A percentile compares a stretch with the other conserved stretches of the same genome.
These are phyloP conservation scores for Cryptosporidium viatorum DNA, from an alignment of 169 alveolate species.

Conservation along the genomic window DNA sequence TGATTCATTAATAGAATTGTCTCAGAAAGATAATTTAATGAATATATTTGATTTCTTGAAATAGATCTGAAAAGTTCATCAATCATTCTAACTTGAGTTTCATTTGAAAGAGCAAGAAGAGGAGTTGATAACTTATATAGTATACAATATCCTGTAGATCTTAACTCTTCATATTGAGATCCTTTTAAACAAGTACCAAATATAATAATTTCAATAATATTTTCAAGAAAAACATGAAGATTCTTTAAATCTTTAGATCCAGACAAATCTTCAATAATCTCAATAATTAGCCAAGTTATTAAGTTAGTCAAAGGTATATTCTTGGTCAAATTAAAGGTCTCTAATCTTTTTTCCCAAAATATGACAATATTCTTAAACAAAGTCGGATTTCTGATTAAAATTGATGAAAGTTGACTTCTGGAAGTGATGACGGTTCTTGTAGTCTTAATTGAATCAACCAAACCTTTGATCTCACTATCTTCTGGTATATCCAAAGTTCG, in stretches of 20 bases:
- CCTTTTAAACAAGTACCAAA: conserved; percentile 45
- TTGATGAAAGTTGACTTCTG: conserved; percentile 12
- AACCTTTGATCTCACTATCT: conserved; percentile 24
- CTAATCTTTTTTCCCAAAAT: conserved; percentile 39
- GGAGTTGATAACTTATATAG: conserved; percentile 38
- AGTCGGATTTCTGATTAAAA: conserved; percentile 29
- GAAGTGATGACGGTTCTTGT: conserved; percentile 36
- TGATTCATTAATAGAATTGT: conserved; percentile 39
- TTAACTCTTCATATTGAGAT: conserved; percentile 56
- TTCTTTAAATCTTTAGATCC: conserved; percentile 18
- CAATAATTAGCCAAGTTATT: conserved; percentile 62
- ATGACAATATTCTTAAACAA: conserved; percentile 15
- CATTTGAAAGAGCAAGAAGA: conserved; percentile 20
- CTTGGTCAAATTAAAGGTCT: conserved; percentile 4
- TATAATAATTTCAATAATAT: conserved; percentile 36
- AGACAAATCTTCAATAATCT: conserved; percentile 49
- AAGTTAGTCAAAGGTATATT: conserved; percentile 33
- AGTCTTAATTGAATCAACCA: conserved; percentile 40
- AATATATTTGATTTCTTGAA: not conserved
- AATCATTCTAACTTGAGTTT: conserved; percentile 27
- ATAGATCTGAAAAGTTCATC: conserved; percentile 23
- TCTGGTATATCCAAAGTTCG: conserved; percentile 39
- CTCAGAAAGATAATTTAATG: conserved; percentile 19
- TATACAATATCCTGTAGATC: conserved; percentile 73
- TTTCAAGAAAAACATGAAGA: conserved; percentile 1